These are phyloP conservation scores for Suillus sp. DNA, from an alignment of 768 basidiomycete species.

Conservation along the genomic window DNA sequence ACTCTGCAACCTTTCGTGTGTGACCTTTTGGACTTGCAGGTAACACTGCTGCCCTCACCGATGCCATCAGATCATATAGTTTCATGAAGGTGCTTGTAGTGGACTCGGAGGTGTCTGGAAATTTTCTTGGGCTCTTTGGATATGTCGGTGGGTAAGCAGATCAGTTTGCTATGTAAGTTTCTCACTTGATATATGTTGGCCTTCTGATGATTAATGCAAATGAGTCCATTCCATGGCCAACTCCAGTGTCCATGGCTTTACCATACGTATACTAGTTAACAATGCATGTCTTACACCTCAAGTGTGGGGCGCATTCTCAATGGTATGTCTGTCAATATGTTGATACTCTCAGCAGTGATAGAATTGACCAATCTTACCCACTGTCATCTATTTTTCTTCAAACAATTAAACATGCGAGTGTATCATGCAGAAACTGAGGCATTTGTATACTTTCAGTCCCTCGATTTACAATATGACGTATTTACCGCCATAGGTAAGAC, in stretches of 20 bases:
- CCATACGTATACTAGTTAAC: not conserved
- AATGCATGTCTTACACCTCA: not conserved
- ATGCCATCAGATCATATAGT: too few species aligned
- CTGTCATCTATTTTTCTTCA: too few species aligned
- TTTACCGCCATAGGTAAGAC: too few species aligned
- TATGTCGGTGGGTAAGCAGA: too few species aligned
- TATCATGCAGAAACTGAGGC: too few species aligned
- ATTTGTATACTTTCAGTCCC: not conserved
- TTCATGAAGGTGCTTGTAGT: too few species aligned
- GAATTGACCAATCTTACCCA: not conserved
- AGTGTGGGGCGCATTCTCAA: not conserved
- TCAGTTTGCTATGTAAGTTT: constrained; percentile 2
- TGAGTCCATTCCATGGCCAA: constrained; percentile 51
- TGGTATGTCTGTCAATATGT: not conserved
- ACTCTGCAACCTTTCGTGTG: too few species aligned
- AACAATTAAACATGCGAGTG: too few species aligned
- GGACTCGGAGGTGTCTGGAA: too few species aligned
- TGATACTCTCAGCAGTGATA: not conserved
- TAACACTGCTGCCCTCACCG: too few species aligned
- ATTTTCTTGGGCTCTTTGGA: too few species aligned
- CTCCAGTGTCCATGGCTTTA: constrained; percentile 19
- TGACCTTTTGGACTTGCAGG: too few species aligned
- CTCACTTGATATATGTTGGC: constrained; percentile 53
- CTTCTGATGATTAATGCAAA: constrained; percentile 73
- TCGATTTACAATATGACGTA: not conserved